Evolutionary conservation across 768 basidiomycete genomes (phyloP).

Genomic region (Omphalotus guepiniiformis): DNA sequence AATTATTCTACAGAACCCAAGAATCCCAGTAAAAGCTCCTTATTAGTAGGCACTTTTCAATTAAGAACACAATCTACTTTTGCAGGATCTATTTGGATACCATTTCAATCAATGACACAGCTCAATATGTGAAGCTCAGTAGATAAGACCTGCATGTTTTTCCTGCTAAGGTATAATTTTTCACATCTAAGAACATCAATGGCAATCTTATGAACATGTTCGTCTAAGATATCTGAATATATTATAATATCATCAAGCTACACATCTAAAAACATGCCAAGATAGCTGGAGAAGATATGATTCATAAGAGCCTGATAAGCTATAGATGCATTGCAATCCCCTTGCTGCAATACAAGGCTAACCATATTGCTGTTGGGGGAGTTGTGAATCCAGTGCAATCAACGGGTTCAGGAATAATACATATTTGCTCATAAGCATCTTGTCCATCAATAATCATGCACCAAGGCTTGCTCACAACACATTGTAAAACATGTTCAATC

Average conservation of each 20-base stretch:
- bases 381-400: conserved; percentile 24
- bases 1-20: conserved; percentile 33
- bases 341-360: conserved; percentile 28
- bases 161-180: conserved; percentile 24
- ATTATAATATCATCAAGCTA: conserved; percentile 20
- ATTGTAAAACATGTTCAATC: conserved; percentile 17
- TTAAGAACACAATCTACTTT: conserved; percentile 30
- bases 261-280: conserved; percentile 36
- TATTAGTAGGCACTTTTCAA: conserved; percentile 20
- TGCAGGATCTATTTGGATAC: conserved; percentile 34
- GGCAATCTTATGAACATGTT: conserved; percentile 26
- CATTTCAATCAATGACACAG: conserved; percentile 25
- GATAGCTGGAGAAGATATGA: conserved; percentile 28
- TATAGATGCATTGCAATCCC: conserved; percentile 30
- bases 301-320: conserved; percentile 44
- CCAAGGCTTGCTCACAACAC: conserved; percentile 16
- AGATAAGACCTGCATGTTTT: conserved; percentile 25
- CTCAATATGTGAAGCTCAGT: conserved; percentile 29
- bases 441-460: conserved; percentile 29
- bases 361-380: conserved; percentile 41
- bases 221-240: conserved; percentile 31
- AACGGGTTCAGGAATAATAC: conserved; percentile 24
- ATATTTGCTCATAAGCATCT: conserved; percentile 39
- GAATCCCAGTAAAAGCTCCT: conserved; percentile 26
- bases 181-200: conserved; percentile 23